Conservation (phyloP, 306 rosid genomes). For the Vigna reflexopilosa region DNA sequence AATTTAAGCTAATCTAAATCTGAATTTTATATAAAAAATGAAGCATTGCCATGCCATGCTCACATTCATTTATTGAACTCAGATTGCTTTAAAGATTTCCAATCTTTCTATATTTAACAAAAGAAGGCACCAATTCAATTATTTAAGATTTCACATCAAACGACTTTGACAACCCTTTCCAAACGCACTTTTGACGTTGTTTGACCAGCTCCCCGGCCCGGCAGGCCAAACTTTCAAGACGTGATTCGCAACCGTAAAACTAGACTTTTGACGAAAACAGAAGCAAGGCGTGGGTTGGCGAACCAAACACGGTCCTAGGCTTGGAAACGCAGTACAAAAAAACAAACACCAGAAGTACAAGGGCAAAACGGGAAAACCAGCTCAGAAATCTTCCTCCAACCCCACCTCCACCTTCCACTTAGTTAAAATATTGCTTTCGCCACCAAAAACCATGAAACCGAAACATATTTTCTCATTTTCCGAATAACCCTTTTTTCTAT, state of each 20-base stretch:
- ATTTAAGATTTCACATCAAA: no score
- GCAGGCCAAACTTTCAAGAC: neutral
- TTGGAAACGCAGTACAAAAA: conserved; percentile 42
- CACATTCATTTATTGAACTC: conserved; percentile 7
- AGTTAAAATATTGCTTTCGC: conserved; percentile 47
- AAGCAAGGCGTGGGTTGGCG: conserved; percentile 29
- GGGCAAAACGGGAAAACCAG: conserved; percentile 31
- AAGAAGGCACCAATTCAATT: neutral
- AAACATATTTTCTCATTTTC: neutral
- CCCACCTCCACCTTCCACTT: conserved; percentile 50
- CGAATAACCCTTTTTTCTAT: neutral
- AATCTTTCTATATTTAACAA: neutral
- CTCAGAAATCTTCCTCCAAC: conserved; percentile 20
- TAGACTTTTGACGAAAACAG: conserved; percentile 33
- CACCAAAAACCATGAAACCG: neutral
- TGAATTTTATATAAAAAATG: neutral
- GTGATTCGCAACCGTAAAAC: neutral
- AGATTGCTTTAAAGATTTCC: neutral
- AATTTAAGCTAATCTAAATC: neutral
- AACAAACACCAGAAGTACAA: conserved; percentile 40
- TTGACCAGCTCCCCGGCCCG: neutral
- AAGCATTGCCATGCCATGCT: neutral
- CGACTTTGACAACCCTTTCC: no score
- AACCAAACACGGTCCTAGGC: conserved; percentile 33
- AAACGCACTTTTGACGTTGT: conserved; percentile 15